Evolutionary conservation across 139 green algal genomes (phyloP).

Genomic region (Chlamydomonas sphaeroides): DNA sequence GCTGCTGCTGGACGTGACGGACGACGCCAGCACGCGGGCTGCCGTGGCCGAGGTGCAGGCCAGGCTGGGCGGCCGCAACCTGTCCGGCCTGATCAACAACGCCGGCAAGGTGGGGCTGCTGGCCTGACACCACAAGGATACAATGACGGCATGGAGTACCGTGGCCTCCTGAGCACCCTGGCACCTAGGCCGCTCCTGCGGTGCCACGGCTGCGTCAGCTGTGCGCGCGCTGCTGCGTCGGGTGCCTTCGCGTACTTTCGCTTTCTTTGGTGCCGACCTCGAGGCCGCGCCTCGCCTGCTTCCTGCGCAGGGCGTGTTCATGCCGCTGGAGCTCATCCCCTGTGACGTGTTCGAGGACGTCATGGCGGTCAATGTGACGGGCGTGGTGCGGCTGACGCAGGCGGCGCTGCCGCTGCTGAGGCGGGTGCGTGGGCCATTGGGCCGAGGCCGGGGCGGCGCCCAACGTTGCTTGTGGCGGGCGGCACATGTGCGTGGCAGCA

Average conservation of each 20-base stretch:
- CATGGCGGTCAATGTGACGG: conserved; percentile 26
- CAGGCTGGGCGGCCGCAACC: not conserved
- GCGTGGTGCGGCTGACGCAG: conserved; percentile 23
- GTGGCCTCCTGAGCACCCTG: no score
- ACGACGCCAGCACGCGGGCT: not conserved
- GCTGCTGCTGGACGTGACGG: conserved; percentile 17
- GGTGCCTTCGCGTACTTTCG: no score
- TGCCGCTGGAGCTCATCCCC: conserved; percentile 29
- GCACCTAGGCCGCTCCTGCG: no score
- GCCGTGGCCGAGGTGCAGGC: not conserved
- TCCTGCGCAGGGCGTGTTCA: not conserved
- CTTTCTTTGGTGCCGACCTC: no score
- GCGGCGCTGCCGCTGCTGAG: conserved; percentile 14
- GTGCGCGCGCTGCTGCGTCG: no score
- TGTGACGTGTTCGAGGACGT: conserved; percentile 17
- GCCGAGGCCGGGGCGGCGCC: no score
- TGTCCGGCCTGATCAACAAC: conserved; percentile 35
- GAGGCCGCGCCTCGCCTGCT: no score
- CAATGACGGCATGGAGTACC: no score
- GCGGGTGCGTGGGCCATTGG: not conserved
- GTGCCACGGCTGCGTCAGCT: no score
- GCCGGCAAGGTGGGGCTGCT: conserved; percentile 22
- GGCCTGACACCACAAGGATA: no score
- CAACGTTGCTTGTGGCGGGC: no score
- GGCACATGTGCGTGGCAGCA: no score